Base-by-base conservation (phyloP, 78 protist genomes). In the Thecamonas trahens region DNA sequence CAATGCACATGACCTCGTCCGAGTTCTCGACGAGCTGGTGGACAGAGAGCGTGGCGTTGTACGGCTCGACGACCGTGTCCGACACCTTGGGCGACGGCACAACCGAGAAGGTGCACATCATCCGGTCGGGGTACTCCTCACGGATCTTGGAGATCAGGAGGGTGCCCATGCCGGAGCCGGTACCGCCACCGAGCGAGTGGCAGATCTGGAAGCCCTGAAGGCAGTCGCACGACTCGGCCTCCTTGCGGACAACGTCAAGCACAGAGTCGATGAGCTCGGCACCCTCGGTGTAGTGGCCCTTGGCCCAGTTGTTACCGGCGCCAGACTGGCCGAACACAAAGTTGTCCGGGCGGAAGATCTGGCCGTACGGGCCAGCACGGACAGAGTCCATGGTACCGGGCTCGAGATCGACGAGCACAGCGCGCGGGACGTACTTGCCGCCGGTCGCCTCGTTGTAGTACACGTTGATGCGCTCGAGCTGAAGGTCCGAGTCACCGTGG, bases 171-270 rank as follows among this genome's bases (percentile, higher is more conserved):
- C 84, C 81, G 20, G 99, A 93, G 53, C 99, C 99, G 34, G 99
- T 97, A 39, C 99, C 99, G 47, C 99, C 99, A 39, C 99, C 99
- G 42, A 97, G 88, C 20, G 99, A 97, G 72, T 76, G 82, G n/a
- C 69, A 29, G 32, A 76, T 20, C 75, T 92, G 98, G 95, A 97
- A 95, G 59, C 99, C 99, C 80, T 97, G 99, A 18, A 97, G 91
- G 76, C 96, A 92, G 70, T 95, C 97, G 77, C 94, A 86, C 50
- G 57, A 26, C 84, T 95, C 99, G 29, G 98, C 96, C 81, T 95
- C 98, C 80, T 88, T 92, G 73, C 97, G 92, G 26, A 95, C 90
- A 42, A 89, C 89, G 45, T 97, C 99, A 38, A 97, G 87, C 6
- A 94, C 95, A 11, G 83, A 53, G 69, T 95, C 99, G 58, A 94